A percentile compares a stretch with the other conserved stretches of the same genome.
phyloP scores from a whole-genome alignment of 805 yeast genomes.

The Kodamaea leandrae region DNA sequence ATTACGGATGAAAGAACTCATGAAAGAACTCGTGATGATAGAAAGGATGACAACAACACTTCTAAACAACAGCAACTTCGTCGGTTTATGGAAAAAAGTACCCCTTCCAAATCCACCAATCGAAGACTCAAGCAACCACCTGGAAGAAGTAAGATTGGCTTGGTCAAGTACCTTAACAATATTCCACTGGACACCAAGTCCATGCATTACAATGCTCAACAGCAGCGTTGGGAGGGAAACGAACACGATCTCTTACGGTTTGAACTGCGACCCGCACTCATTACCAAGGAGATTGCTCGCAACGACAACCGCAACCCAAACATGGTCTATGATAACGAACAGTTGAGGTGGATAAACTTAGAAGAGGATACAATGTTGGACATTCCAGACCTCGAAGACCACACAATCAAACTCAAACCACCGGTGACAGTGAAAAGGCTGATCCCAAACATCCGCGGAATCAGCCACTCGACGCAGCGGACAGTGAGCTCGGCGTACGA shows the following conservation, averaged over 20 bases:
- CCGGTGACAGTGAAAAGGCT: slow-evolving; percentile 1
- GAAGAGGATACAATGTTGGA: slow-evolving; percentile 45
- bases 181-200: slow-evolving; percentile 19
- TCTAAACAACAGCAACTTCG: slow-evolving; percentile 29
- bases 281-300: slow-evolving; percentile 20
- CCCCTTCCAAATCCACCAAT: neutral
- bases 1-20: no score
- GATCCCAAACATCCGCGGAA: slow-evolving; percentile 22
- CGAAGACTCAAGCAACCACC: slow-evolving; percentile 7
- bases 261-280: slow-evolving; percentile 44
- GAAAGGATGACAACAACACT: no score
- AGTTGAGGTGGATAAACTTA: slow-evolving; percentile 57
- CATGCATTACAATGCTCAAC: slow-evolving; percentile 54
- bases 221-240: slow-evolving; percentile 63
- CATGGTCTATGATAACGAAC: slow-evolving; percentile 60
- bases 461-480: slow-evolving; percentile 37
- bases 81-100: slow-evolving; percentile 20
- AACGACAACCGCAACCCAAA: slow-evolving; percentile 30
- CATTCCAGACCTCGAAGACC: slow-evolving; percentile 43
- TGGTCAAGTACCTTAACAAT: slow-evolving; percentile 29
- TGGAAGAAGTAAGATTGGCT: slow-evolving; percentile 29
- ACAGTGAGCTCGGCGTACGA: slow-evolving; percentile 28
- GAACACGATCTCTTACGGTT: slow-evolving; percentile 55
- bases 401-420: slow-evolving; percentile 11
- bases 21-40: no score